Evolutionary conservation across 768 basidiomycete genomes (phyloP).

Genomic region (Serendipita indica): DNA sequence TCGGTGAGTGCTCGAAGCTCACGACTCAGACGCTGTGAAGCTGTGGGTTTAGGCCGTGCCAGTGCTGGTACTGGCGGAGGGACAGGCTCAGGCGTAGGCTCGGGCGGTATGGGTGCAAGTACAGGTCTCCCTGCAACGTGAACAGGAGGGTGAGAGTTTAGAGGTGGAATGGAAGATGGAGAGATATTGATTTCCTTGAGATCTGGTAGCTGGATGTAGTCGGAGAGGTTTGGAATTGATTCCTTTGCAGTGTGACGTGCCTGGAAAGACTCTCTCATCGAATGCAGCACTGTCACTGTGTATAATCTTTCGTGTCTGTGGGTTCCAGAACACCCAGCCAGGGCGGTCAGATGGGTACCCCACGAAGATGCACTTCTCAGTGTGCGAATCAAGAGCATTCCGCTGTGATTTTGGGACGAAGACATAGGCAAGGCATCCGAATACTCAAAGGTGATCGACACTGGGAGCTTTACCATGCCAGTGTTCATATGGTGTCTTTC

Average conservation of each 20-base stretch:
- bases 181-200: too few species aligned
- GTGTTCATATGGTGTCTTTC: slow-evolving; percentile 14
- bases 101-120: not conserved
- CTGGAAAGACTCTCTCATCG: slow-evolving; percentile 23
- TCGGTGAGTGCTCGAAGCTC: not conserved
- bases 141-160: not conserved
- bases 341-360: slow-evolving; percentile 24
- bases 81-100: not conserved
- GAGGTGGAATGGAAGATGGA: too few species aligned
- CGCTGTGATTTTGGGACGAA: slow-evolving; percentile 22
- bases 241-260: not conserved
- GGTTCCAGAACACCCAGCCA: slow-evolving; percentile 26
- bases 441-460: slow-evolving; percentile 24
- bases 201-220: not conserved
- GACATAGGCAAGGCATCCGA: slow-evolving; percentile 28
- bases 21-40: not conserved
- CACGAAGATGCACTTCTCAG: slow-evolving; percentile 26
- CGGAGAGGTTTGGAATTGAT: not conserved
- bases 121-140: not conserved
- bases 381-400: slow-evolving; percentile 13
- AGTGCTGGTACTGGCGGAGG: not conserved
- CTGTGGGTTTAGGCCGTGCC: not conserved
- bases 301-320: slow-evolving; percentile 19
- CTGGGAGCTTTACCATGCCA: slow-evolving; percentile 14
- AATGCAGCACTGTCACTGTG: slow-evolving; percentile 22